These are phyloP conservation scores for Vachellia collinsii DNA, from an alignment of 306 rosid species.

Conservation along the genomic window DNA sequence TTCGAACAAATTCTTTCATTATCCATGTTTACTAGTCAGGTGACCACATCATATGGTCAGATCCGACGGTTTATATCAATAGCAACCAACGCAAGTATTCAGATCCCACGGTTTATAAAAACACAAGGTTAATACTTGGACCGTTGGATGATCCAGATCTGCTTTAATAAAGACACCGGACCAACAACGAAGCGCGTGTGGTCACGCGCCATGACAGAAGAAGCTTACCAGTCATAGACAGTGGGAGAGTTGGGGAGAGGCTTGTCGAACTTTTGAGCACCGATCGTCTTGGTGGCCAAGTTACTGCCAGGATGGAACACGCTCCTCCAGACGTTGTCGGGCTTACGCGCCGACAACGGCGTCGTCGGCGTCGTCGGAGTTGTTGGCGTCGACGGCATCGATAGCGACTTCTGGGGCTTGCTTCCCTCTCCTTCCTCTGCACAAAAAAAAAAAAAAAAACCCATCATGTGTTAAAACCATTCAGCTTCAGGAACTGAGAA, in stretches of 20 bases:
- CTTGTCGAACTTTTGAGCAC: constrained; percentile 72
- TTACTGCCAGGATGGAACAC: constrained; percentile 97
- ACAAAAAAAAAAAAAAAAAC: too few species aligned
- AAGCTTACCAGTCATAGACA: constrained; percentile 83
- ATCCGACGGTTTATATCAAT: background rate
- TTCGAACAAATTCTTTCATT: too few species aligned
- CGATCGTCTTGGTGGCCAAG: constrained; percentile 66
- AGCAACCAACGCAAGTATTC: background rate
- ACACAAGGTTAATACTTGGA: background rate
- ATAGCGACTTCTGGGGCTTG: constrained; percentile 45
- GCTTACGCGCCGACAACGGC: constrained; percentile 59
- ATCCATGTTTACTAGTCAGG: too few species aligned
- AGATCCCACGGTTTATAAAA: background rate
- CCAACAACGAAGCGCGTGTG: background rate
- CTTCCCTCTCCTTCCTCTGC: constrained; percentile 58
- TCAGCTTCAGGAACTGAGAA: background rate
- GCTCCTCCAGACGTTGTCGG: constrained; percentile 95
- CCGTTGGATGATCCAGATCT: background rate
- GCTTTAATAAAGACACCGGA: background rate
- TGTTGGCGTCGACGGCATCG: constrained; percentile 63
- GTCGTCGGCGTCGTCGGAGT: constrained; percentile 62
- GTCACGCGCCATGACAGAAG: background rate
- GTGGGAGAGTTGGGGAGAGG: constrained; percentile 92
- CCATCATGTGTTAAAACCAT: background rate
- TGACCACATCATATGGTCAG: background rate